Conservation (phyloP, 2,329 filamentous ascomycete genomes). For the Ceratocystis harringtonii region DNA sequence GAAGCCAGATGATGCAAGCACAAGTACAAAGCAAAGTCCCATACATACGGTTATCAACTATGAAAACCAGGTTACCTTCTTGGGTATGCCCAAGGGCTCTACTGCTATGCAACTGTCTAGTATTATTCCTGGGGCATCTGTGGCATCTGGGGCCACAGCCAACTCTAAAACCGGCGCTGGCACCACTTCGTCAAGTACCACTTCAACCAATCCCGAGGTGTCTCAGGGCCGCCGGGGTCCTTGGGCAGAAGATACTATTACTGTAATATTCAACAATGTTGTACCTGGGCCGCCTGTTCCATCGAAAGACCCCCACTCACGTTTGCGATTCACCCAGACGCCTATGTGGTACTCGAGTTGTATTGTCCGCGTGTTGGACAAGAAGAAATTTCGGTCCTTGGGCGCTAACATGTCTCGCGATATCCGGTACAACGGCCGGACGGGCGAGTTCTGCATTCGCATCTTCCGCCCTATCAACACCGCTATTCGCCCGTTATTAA, state of each 20-base stretch:
- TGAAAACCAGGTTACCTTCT: slow-evolving; percentile 16
- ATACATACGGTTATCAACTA: not conserved
- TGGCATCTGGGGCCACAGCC: not conserved
- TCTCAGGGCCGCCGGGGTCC: slow-evolving; percentile 19
- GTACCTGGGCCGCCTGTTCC: slow-evolving; percentile 19
- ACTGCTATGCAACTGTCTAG: slow-evolving; percentile 35
- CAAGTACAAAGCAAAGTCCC: not conserved
- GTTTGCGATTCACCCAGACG: slow-evolving; percentile 14
- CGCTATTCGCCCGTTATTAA: slow-evolving; percentile 43
- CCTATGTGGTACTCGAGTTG: slow-evolving; percentile 36
- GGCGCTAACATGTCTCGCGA: slow-evolving; percentile 42
- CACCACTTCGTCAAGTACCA: not conserved
- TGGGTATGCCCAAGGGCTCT: not conserved
- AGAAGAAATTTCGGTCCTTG: slow-evolving; percentile 40
- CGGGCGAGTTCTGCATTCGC: slow-evolving; percentile 48
- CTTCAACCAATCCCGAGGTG: not conserved
- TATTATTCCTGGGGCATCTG: slow-evolving; percentile 24
- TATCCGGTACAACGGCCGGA: slow-evolving; percentile 43
- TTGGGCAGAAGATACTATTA: slow-evolving; percentile 47
- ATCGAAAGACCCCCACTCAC: slow-evolving; percentile 10
- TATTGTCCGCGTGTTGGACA: slow-evolving; percentile 38
- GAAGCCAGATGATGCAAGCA: not conserved
- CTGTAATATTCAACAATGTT: slow-evolving; percentile 40
- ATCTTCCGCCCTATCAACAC: slow-evolving; percentile 44
- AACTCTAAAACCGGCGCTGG: not conserved